These are phyloP conservation scores for Trapa incisa DNA, from an alignment of 345 rosid genomes.

Conservation along the genomic window DNA sequence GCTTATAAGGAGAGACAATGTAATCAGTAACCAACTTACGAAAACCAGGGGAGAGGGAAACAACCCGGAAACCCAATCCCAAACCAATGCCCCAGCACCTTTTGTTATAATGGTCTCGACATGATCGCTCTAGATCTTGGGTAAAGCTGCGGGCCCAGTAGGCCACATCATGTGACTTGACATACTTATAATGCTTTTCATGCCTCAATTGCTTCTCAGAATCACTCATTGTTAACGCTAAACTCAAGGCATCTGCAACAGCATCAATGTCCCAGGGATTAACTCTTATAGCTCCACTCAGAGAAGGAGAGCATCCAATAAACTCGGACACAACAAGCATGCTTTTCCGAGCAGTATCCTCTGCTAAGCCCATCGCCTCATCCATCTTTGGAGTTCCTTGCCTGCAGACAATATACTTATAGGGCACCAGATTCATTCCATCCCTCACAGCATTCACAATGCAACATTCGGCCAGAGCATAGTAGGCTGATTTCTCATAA, in stretches of 20 bases:
- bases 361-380: conserved; percentile 30
- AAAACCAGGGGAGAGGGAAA: conserved; percentile 62
- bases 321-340: conserved; percentile 80
- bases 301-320: conserved; percentile 74
- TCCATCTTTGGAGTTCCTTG: conserved; percentile 60
- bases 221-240: conserved; percentile 42
- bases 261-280: conserved; percentile 74
- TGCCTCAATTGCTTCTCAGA: conserved; percentile 63
- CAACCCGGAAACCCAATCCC: conserved; percentile 58
- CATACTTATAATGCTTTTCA: conserved; percentile 65
- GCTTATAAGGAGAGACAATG: conserved; percentile 44
- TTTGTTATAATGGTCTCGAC: conserved; percentile 57
- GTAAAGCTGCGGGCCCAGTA: conserved; percentile 70
- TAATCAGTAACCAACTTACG: conserved; percentile 49
- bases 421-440: conserved; percentile 78
- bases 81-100: conserved; percentile 75
- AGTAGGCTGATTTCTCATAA: conserved; percentile 69
- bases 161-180: conserved; percentile 59
- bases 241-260: conserved; percentile 55
- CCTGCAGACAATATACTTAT: conserved; percentile 65
- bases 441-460: conserved; percentile 76
- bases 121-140: conserved; percentile 64
- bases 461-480: conserved; percentile 70
- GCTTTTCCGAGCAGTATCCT: conserved; percentile 44
- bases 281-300: conserved; percentile 76